phyloP scores from a whole-genome alignment of 495 filamentous ascomycete genomes.

The Durotheca rogersii region DNA sequence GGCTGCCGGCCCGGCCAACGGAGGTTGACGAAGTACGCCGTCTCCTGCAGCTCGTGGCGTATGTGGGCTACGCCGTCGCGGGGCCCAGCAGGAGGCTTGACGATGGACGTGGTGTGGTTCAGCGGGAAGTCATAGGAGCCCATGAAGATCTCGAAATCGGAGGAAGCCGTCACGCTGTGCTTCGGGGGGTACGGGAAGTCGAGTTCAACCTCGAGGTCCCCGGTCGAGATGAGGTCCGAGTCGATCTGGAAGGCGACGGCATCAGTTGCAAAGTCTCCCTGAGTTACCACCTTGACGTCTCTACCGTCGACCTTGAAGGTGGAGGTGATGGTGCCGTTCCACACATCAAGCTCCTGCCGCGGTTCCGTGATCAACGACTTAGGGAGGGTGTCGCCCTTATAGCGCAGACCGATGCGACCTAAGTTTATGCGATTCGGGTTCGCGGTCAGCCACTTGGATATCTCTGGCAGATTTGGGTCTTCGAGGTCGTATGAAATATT shows the following conservation, averaged over 20 bases:
- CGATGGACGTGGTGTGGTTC: constrained; percentile 31
- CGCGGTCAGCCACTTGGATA: constrained; percentile 45
- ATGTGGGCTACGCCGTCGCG: constrained; percentile 31
- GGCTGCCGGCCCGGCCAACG: constrained; percentile 33
- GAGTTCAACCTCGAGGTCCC: constrained; percentile 39
- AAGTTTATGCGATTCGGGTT: constrained; percentile 50
- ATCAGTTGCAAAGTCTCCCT: constrained; percentile 39
- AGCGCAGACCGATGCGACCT: constrained; percentile 47
- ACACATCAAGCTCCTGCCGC: constrained; percentile 40
- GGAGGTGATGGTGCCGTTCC: constrained; percentile 39
- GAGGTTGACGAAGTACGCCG: constrained; percentile 40
- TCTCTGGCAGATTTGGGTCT: constrained; percentile 39
- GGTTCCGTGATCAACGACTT: constrained; percentile 28
- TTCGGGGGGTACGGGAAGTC: constrained; percentile 45
- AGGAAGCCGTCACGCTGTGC: constrained; percentile 28
- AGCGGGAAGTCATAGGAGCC: constrained; percentile 36
- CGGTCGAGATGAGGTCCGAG: constrained; percentile 33
- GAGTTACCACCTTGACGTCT: constrained; percentile 35
- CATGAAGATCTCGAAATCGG: constrained; percentile 36
- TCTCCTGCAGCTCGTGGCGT: constrained; percentile 39
- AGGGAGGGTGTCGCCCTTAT: constrained; percentile 36
- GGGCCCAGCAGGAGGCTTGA: constrained; percentile 8
- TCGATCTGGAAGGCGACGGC: constrained; percentile 40
- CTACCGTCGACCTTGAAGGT: constrained; percentile 35
- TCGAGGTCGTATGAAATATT: constrained; percentile 45